Base-by-base conservation (phyloP, 352 stramenopile species). In the Phytophthora syringae region DNA sequence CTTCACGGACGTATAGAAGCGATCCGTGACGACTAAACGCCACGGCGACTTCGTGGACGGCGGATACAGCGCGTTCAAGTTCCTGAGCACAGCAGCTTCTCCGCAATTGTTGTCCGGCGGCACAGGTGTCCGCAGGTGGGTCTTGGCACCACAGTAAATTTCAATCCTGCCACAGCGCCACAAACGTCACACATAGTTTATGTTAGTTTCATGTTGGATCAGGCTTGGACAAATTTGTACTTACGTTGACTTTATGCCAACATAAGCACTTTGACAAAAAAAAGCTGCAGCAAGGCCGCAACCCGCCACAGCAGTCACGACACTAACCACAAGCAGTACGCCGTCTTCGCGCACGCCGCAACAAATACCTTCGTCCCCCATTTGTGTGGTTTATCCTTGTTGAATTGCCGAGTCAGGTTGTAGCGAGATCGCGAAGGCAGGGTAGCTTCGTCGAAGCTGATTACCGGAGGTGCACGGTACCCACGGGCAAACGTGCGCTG, bases 351-450 rank as follows among this genome's bases (percentile, higher is more conserved):
- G 25, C 59, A 67, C n/a, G 42, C 44, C 0, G 59, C 53, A 6
- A 51, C 52, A 39, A 55, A 56, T 3, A 67, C 40, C 59, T 67
- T 67, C 18, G 50, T 59, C 10, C 50, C 59, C 42, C 59, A 61
- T 13, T 61, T 67, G 37, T 67, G 60, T 18, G 60, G 51, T 20
- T 67, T 67, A 27, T 67, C 49, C 15, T 59, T 59, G 11, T 60
- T 27, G 16, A 54, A 67, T 30, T 52, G 50, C 5, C 27, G 27
- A 9, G 27, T 60, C 4, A 22, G 25, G n/a, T 67, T 67, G 50
- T 60, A 45, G 5, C 39, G 27, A 18, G 39, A 55, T 12, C 42
- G 18, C 1, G 42, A 56, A 12, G 42, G 50, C 12, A 61, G 18
- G 5, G 56, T 47, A 2, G 30, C 50, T 42, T 67, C 59, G 11